Conservation (phyloP, 1,284 basidiomycete genomes). For the Inonotus obliquus region DNA sequence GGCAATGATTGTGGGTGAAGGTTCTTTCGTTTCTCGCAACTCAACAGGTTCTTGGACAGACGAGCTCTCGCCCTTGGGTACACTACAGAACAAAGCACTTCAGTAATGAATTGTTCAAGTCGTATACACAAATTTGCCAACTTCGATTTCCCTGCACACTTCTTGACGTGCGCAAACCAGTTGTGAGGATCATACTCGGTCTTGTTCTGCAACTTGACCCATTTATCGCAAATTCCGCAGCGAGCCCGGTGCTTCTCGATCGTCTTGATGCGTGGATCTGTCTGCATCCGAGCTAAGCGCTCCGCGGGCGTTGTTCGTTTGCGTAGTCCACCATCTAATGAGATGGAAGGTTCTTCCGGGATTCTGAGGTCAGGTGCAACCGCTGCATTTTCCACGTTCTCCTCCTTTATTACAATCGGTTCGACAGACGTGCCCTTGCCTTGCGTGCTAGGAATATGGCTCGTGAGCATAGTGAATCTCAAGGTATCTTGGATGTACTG, state of each 20-base stretch:
- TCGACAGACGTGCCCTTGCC: not conserved
- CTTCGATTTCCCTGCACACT: constrained; percentile 13
- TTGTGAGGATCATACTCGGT: constrained; percentile 19
- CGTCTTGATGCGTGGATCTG: constrained; percentile 15
- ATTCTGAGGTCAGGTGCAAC: not conserved
- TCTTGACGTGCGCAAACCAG: constrained; percentile 17
- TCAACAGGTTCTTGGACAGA: not conserved
- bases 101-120: not conserved
- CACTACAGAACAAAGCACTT: not conserved
- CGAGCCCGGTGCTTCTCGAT: constrained; percentile 19
- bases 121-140: not conserved
- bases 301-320: constrained; percentile 18
- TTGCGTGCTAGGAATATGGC: not conserved
- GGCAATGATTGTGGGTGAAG: not conserved
- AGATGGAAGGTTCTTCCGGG: not conserved
- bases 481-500: not conserved
- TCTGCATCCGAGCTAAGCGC: constrained; percentile 15
- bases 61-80: not conserved
- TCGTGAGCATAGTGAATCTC: not conserved
- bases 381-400: not conserved
- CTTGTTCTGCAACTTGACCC: constrained; percentile 19
- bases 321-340: not conserved
- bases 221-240: constrained; percentile 17
- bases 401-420: constrained; percentile 2
- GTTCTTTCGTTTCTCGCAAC: not conserved